Evolutionary conservation across 2,329 filamentous ascomycete genomes (phyloP).

Genomic region (Clonostachys rhizophaga): DNA sequence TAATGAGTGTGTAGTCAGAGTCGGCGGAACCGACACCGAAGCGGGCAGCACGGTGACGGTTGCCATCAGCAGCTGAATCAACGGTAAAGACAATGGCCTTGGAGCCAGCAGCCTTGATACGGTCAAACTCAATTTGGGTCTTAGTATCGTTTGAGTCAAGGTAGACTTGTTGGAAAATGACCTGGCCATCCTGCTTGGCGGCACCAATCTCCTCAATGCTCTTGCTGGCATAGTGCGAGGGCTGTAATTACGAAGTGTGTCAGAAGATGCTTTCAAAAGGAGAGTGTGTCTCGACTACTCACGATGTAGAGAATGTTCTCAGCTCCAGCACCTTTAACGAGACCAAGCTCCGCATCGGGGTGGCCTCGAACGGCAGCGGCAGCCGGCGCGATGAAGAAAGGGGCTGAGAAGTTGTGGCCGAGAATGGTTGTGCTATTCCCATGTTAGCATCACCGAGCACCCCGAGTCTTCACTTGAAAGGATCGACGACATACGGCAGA

Average conservation of each 20-base stretch:
- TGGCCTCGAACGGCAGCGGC: constrained; percentile 39
- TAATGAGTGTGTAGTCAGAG: constrained; percentile 9
- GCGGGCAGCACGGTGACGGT: constrained; percentile 33
- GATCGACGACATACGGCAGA: constrained; percentile 10
- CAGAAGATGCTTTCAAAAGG: not conserved
- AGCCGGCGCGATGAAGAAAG: constrained; percentile 50
- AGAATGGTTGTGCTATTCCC: constrained; percentile 36
- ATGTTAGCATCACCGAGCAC: too few relatives aligned
- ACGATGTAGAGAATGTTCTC: constrained; percentile 46
- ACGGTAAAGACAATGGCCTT: constrained; percentile 30
- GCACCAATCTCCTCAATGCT: constrained; percentile 29
- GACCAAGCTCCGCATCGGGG: constrained; percentile 38
- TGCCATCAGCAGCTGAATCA: constrained; percentile 30
- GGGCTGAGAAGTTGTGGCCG: constrained; percentile 46
- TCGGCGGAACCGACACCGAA: constrained; percentile 29
- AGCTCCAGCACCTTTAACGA: constrained; percentile 42
- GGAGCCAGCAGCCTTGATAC: constrained; percentile 23
- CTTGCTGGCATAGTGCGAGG: constrained; percentile 22
- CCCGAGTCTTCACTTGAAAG: too few relatives aligned
- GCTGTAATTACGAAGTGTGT: constrained; percentile 8
- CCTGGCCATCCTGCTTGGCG: constrained; percentile 25
- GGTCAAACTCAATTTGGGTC: constrained; percentile 19
- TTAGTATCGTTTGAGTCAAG: constrained; percentile 22
- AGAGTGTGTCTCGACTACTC: not conserved
- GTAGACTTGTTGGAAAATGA: constrained; percentile 31